A percentile compares a stretch with the other conserved stretches of the same genome.
Evolutionary conservation across 208 protist species (phyloP).

Genomic region (Trichomonas gallinae): DNA sequence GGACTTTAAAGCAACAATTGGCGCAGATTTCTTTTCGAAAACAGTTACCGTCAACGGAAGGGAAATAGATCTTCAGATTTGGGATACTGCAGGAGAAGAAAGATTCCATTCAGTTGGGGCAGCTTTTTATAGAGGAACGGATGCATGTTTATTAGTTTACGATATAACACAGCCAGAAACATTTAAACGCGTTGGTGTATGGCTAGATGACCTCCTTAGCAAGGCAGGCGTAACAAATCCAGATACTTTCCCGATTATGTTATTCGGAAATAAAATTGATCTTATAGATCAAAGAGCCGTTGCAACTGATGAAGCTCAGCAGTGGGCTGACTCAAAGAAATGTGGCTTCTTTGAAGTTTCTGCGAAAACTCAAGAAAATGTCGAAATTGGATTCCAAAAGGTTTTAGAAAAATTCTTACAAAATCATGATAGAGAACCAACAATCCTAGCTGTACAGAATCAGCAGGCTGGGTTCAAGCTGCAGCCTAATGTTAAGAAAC

Average conservation of each 20-base stretch:
- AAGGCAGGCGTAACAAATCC: not conserved
- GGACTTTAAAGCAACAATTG: constrained; percentile 24
- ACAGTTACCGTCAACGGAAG: not conserved
- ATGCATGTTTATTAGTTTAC: constrained; percentile 20
- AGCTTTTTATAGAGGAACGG: constrained; percentile 10
- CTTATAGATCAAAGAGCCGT: not conserved
- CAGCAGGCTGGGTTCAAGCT: not conserved
- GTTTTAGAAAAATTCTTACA: not conserved
- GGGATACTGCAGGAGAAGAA: constrained; percentile 18
- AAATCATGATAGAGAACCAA: not conserved
- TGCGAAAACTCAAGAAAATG: constrained; percentile 1
- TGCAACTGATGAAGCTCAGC: not conserved
- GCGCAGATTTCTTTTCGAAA: constrained; percentile 20
- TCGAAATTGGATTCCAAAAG: not conserved
- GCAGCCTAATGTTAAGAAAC: not conserved
- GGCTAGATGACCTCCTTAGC: not conserved
- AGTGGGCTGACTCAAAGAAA: not conserved
- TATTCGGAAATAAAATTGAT: constrained; percentile 24
- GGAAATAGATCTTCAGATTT: constrained; percentile 1
- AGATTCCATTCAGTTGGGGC: not conserved
- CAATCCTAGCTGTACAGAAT: not conserved
- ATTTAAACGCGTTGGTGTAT: not conserved
- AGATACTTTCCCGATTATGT: not conserved
- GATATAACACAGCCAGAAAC: not conserved
- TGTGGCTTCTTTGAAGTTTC: not conserved